Evolutionary conservation across 352 stramenopile genomes (phyloP), one percentile per base, ranked within the genome.

Genomic region (Phytophthora hibernalis): DNA sequence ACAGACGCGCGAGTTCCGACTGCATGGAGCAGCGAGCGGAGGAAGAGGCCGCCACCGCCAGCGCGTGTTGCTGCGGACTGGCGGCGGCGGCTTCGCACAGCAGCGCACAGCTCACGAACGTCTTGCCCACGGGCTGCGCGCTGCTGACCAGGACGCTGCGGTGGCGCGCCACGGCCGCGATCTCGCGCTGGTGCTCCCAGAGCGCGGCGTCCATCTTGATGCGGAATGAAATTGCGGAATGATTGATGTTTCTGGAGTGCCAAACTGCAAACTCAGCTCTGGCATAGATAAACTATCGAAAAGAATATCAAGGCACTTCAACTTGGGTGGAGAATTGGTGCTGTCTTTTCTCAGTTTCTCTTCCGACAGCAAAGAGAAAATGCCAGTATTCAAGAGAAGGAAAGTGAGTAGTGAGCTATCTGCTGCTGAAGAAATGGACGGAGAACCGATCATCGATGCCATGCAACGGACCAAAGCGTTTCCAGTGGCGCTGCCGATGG

Each of bases 61-160:
- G 58, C 10, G 68, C 73, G 24, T 79, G 49, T 1, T 54, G 54
- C 33, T 65, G 26, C 15, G 68, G 21, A 30, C 33, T 50, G 20
- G 55, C 48, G 15, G 61, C 57, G 7, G 69, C 50, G 1, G 65
- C 53, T 42, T 90, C 84, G 47, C 79, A 79, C 42, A 92, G 54
- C 45, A 90, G 61, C 38, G 82, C 68, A 15, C 74, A 79, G 42
- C 79, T 74, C 16, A 91, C 50, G 62, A 90, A 90, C 10, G 83
- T 94, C 70, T 95, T 95, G 44, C 88, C 88, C 6, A 94, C 62
- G 12, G 72, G 56, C 30, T 72, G 70, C 21, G 78, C 47, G 5
- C 85, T 83, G 61, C 80, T 89, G 9, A 96, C 43, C 21, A 93
- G 53, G 43, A 87, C 79, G 51, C 87, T 94, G 54, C 80, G 83